A percentile compares a stretch with the other conserved stretches of the same genome.
These are phyloP conservation scores for Septoria linicola DNA, from an alignment of 2,329 filamentous ascomycete species.

Conservation along the genomic window DNA sequence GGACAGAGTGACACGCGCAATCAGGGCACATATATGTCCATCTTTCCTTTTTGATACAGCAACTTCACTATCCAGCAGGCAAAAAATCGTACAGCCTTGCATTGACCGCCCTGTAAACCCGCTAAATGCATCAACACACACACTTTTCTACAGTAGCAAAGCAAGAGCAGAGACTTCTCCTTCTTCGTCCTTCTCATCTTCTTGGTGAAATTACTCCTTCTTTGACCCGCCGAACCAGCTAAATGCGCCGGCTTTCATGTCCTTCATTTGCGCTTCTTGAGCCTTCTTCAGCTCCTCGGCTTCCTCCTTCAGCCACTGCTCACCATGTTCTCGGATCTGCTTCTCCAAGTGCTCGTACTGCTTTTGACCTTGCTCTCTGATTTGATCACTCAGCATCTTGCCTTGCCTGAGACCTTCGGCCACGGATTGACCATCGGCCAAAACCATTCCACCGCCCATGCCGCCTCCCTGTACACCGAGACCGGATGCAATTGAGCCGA, in stretches of 20 bases:
- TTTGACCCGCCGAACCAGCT: conserved; percentile 49
- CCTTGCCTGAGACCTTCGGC: conserved; percentile 80
- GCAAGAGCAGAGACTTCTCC: conserved; percentile 13
- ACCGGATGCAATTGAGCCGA: conserved; percentile 60
- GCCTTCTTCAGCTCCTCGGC: conserved; percentile 82
- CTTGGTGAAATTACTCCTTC: conserved; percentile 10
- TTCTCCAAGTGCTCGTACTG: conserved; percentile 87
- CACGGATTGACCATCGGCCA: conserved; percentile 55
- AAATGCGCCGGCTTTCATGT: conserved; percentile 78
- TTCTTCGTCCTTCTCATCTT: background rate
- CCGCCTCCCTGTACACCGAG: conserved; percentile 74
- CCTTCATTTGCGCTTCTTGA: conserved; percentile 86
- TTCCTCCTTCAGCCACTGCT: conserved; percentile 95
- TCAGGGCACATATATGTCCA: too few relatives aligned
- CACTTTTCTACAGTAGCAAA: conserved; percentile 2
- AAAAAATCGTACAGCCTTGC: too few relatives aligned
- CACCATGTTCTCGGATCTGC: conserved; percentile 88
- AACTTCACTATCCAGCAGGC: too few relatives aligned
- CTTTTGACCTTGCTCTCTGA: conserved; percentile 84
- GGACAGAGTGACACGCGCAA: too few relatives aligned
- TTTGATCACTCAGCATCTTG: conserved; percentile 96
- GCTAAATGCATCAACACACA: conserved; percentile 20
- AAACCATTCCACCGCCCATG: conserved; percentile 57
- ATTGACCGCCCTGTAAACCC: too few relatives aligned
- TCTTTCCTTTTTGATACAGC: too few relatives aligned